Evolutionary conservation across 139 green algal species (phyloP).

Genomic region (Closterium sp.): DNA sequence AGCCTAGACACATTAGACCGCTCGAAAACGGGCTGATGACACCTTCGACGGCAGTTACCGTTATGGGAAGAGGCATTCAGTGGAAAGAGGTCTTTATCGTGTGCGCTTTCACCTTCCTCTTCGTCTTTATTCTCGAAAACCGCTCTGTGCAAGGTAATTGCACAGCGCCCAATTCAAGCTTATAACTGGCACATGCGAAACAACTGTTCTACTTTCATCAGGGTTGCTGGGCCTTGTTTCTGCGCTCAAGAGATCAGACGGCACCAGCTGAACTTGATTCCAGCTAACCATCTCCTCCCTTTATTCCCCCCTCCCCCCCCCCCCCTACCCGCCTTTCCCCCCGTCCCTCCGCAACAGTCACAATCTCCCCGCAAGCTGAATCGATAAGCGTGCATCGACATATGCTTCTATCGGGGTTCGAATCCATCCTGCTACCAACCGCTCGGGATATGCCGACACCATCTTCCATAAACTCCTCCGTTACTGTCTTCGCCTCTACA

Average conservation of each 20-base stretch:
- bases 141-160: background rate
- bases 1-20: no score
- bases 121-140: background rate
- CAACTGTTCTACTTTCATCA: no score
- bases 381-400: background rate
- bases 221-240: no score
- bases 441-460: background rate
- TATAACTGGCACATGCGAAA: background rate
- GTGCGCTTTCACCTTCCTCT: background rate
- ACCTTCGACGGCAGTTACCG: background rate
- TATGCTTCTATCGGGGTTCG: background rate
- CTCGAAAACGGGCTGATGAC: no score
- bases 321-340: no score
- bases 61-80: background rate
- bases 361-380: background rate
- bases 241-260: background rate
- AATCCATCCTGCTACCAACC: background rate
- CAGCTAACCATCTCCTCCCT: background rate
- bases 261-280: background rate
- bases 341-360: background rate
- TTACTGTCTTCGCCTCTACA: background rate
- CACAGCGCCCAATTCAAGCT: background rate
- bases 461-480: background rate
- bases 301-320: background rate
- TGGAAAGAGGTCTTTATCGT: background rate